phyloP scores from a whole-genome alignment of 441 rosid genomes.

The Populus hybrid region DNA sequence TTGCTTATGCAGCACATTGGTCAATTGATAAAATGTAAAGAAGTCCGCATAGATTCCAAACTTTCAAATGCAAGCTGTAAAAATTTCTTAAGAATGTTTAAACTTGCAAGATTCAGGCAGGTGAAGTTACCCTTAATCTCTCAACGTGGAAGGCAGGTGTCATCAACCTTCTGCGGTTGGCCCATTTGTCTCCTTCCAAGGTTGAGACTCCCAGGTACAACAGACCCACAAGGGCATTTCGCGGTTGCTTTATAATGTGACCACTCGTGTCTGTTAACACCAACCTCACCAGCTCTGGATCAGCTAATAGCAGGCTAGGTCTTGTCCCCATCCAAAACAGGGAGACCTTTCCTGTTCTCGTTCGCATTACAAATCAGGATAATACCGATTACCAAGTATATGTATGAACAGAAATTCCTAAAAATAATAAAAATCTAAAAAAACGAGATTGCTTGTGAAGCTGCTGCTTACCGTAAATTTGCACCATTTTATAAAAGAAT shows the following conservation, averaged over 20 bases:
- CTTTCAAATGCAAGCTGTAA: too few relatives aligned
- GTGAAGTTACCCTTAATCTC: constrained; percentile 3
- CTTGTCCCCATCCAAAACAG: constrained; percentile 38
- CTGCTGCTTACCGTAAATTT: constrained; percentile 31
- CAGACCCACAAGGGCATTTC: constrained; percentile 28
- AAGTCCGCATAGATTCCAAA: too few relatives aligned
- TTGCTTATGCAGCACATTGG: too few relatives aligned
- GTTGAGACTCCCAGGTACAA: constrained; percentile 39
- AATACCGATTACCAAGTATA: not conserved
- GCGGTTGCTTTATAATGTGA: constrained; percentile 36
- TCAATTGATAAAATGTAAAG: too few relatives aligned
- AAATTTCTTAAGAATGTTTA: too few relatives aligned
- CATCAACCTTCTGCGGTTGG: constrained; percentile 35
- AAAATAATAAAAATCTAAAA: too few relatives aligned
- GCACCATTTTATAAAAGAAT: constrained; percentile 25
- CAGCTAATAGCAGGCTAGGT: constrained; percentile 40
- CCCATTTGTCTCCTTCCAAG: constrained; percentile 51
- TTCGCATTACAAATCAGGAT: not conserved
- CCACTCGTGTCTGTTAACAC: constrained; percentile 43
- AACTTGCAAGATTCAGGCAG: not conserved
- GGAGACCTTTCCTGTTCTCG: constrained; percentile 41
- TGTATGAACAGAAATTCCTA: not conserved
- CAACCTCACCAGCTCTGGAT: constrained; percentile 37
- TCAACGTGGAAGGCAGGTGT: constrained; percentile 48
- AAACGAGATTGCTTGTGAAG: not conserved